Evolutionary conservation across 495 filamentous ascomycete species (phyloP).

Genomic region (Elaphomyces granulatus): DNA sequence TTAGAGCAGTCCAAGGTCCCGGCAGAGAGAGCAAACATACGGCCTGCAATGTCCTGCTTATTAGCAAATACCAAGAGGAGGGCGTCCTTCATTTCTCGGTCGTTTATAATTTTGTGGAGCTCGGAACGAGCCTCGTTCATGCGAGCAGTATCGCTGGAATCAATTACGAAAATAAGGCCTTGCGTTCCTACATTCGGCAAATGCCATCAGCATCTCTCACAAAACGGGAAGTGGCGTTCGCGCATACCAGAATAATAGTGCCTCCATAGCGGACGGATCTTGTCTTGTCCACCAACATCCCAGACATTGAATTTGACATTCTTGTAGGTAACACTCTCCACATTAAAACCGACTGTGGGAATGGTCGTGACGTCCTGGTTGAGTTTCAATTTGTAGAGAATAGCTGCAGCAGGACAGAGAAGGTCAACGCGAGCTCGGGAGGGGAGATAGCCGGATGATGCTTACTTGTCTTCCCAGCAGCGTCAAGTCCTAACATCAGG

Average conservation of each 20-base stretch:
- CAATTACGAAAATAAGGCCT: constrained; percentile 94
- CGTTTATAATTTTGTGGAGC: constrained; percentile 88
- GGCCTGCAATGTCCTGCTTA: constrained; percentile 84
- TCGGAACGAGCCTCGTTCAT: constrained; percentile 85
- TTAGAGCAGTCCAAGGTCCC: not conserved
- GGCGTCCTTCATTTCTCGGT: constrained; percentile 96
- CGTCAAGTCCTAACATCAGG: constrained; percentile 94
- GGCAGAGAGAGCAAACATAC: constrained; percentile 34
- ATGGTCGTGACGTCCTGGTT: constrained; percentile 98
- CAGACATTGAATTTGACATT: constrained; percentile 99
- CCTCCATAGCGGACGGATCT: constrained; percentile 98
- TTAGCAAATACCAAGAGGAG: constrained; percentile 92
- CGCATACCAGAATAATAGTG: constrained; percentile 91
- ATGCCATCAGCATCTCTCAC: not conserved
- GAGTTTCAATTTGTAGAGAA: constrained; percentile 99
- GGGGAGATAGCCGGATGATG: constrained; percentile 1
- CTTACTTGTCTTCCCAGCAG: constrained; percentile 91
- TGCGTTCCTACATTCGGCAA: constrained; percentile 53
- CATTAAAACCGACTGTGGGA: constrained; percentile 97
- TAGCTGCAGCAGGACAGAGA: constrained; percentile 39
- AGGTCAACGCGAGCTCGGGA: not conserved
- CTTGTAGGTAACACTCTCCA: constrained; percentile 98
- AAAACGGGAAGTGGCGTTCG: not conserved
- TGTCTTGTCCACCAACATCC: constrained; percentile 99
- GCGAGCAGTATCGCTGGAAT: constrained; percentile 72